Evolutionary conservation across 2,329 filamentous ascomycete species (phyloP).

Genomic region (Aureobasidium melanogenum): DNA sequence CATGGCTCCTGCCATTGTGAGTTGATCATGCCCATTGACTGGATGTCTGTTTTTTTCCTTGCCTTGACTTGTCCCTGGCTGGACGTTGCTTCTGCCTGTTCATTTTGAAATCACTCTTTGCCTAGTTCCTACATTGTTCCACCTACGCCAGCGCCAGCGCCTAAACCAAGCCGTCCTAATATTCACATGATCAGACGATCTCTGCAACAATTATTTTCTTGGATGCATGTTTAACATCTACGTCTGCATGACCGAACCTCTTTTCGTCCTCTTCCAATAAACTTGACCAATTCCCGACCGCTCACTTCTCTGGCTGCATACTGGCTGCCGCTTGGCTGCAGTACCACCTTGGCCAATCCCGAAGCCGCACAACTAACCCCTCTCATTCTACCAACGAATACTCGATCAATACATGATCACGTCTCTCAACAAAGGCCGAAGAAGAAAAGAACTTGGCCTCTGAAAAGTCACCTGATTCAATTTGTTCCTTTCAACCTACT

Average conservation of each 20-base stretch:
- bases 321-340: slow-evolving; percentile 8
- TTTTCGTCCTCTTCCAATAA: not conserved
- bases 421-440: not conserved
- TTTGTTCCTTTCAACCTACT: not conserved
- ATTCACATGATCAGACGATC: slow-evolving; percentile 3
- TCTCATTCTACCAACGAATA: not conserved
- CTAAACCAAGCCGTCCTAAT: not conserved
- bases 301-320: not conserved
- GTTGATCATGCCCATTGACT: not conserved
- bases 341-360: not conserved
- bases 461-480: slow-evolving; percentile 1
- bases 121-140: not conserved
- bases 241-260: not conserved
- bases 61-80: not conserved
- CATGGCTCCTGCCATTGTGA: not conserved
- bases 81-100: not conserved
- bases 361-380: not conserved
- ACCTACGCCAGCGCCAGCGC: not conserved
- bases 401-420: not conserved
- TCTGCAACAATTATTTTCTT: not conserved
- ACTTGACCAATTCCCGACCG: not conserved
- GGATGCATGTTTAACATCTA: not conserved
- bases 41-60: not conserved
- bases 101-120: not conserved
- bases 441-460: not conserved